Conservation (phyloP, 2,329 filamentous ascomycete genomes). For the Neofusicoccum sp. region DNA sequence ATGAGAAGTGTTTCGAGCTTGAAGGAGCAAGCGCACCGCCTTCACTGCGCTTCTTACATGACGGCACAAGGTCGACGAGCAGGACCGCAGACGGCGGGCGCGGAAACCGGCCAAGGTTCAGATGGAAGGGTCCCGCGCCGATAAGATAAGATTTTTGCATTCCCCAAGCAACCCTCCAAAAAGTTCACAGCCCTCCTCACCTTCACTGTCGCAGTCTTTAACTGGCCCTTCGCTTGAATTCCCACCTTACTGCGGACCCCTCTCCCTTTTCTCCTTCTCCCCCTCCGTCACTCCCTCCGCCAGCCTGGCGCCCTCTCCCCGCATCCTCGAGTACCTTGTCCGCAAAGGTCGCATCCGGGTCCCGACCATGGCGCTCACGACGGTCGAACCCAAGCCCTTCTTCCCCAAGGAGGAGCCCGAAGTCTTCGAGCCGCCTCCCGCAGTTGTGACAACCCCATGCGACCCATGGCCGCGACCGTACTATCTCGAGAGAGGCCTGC, state of each 20-base stretch:
- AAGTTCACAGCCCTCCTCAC: not conserved
- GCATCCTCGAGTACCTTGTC: conserved; percentile 52
- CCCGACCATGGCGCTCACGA: conserved; percentile 44
- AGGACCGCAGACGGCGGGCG: not conserved
- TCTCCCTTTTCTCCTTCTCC: not conserved
- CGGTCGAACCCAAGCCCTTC: conserved; percentile 29
- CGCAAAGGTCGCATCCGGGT: conserved; percentile 44
- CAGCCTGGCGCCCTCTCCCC: conserved; percentile 51
- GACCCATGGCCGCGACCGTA: conserved; percentile 70
- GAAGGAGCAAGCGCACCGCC: not conserved
- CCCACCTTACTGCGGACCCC: not conserved
- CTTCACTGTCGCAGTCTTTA: not conserved
- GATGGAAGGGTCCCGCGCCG: not conserved
- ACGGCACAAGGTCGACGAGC: not conserved
- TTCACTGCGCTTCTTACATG: not conserved
- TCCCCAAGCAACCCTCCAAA: conserved; percentile 6
- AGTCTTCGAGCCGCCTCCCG: conserved; percentile 45
- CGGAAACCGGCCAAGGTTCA: conserved; percentile 1
- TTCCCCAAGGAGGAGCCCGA: conserved; percentile 24
- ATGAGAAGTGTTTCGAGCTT: too few relatives aligned
- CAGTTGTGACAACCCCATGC: conserved; percentile 53
- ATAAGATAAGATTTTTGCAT: conserved; percentile 16
- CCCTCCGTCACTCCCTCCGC: not conserved
- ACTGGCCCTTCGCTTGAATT: not conserved
- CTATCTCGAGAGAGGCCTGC: conserved; percentile 77